Evolutionary conservation across 1,284 basidiomycete genomes (phyloP), one percentile per base, ranked within the genome.

Genomic region (Pholiota adiposa): DNA sequence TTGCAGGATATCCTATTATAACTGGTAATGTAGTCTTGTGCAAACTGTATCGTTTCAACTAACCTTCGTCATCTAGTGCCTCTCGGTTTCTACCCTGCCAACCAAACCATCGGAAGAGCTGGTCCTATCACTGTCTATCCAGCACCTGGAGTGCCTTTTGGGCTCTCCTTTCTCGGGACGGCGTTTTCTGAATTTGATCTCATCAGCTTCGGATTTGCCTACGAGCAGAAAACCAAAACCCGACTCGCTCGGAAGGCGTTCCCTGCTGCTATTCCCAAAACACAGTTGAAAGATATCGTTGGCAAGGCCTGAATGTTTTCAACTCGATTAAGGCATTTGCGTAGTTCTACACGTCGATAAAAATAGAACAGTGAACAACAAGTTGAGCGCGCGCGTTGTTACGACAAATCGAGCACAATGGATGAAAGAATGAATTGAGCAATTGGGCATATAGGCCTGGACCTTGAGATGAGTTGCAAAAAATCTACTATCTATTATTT

Each of bases 161-260:
- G 88, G 0, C 71, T 90, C 2, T 82, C 83, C 0, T 89, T 89
- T 72, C 67, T 88, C 16, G 85, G 86, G 4, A 85, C 83, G 1
- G 86, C 86, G 4, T 89, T 82, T 72, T 83, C 81, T 56, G 88
- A 89, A 60, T 84, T 83, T 58, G 69, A 82, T 29, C 75, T 90
- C 31, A 76, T 90, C 54, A 75, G 81, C 0, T 82, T 83, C 58
- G 88, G 81, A 4, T 88, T 82, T 70, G 87, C 87, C 1, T 89
- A 86, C 65, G 87, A 90, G 66, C 87, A 89, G 65, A 77, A 79
- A 63, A 90, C 88, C 0, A 75, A 83, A 61, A 84, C 81, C 2
- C 72, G 88, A n/a, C 67, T 84, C 46, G 68, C 72, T 52, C 73
- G 83, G 54, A 79, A 73, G 62, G 86, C 88, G 1, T 86, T 82